phyloP scores from a whole-genome alignment of 176 grass and related monocot genomes.

The Tuctoria greenei region DNA sequence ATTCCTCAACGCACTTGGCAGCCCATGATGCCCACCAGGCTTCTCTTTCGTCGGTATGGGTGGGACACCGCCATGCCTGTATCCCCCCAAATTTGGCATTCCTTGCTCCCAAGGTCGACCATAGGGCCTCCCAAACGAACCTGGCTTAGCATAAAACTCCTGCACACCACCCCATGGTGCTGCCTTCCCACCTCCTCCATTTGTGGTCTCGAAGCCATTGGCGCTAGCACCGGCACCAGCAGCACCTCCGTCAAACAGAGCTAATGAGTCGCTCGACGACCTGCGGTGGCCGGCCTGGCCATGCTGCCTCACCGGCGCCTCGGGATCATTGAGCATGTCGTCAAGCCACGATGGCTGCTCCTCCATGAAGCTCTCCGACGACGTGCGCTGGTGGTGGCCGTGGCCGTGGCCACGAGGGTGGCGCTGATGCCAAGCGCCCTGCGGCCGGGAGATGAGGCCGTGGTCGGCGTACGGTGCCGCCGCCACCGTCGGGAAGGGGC shows the following conservation, averaged over 20 bases:
- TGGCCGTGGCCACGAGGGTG: constrained; percentile 36
- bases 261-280: constrained; percentile 87
- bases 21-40: constrained; percentile 38
- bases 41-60: constrained; percentile 55
- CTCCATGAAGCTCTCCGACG: constrained; percentile 91
- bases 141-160: constrained; percentile 54
- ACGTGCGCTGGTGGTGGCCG: constrained; percentile 68
- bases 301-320: constrained; percentile 55
- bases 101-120: constrained; percentile 56
- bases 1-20: constrained; percentile 27
- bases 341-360: constrained; percentile 96
- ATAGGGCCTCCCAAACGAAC: constrained; percentile 42
- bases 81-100: constrained; percentile 32
- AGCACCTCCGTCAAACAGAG: constrained; percentile 53
- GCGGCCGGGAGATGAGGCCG: constrained; percentile 53
- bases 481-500: constrained; percentile 59
- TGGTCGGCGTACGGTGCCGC: constrained; percentile 47
- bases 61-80: constrained; percentile 30
- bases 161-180: constrained; percentile 41
- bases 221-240: constrained; percentile 15
- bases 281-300: constrained; percentile 64
- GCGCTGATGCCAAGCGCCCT: constrained; percentile 40
- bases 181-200: constrained; percentile 32
- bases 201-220: constrained; percentile 43
- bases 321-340: constrained; percentile 83